Conservation (phyloP, 1,139 yeast genomes). For the Taphrina wiesneri region DNA sequence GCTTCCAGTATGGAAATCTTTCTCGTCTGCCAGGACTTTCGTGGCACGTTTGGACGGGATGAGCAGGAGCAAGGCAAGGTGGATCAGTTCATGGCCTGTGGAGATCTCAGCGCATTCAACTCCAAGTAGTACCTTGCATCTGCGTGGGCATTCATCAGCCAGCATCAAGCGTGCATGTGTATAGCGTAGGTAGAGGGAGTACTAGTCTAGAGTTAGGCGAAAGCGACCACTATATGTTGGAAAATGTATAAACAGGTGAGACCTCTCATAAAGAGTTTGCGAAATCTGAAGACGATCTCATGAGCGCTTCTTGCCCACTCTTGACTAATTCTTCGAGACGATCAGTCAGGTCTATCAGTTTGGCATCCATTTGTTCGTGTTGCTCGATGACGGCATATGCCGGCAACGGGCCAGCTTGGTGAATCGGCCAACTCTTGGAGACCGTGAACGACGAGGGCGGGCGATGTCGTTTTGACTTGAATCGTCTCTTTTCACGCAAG, state of each 20-base stretch:
- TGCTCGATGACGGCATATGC: neutral
- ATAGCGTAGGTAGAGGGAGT: too few species aligned
- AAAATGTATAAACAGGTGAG: neutral
- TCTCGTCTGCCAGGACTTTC: constrained; percentile 84
- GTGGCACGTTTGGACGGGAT: constrained; percentile 36
- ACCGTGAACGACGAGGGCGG: neutral
- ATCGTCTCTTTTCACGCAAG: neutral
- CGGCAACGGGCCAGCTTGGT: neutral
- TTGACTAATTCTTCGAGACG: constrained; percentile 3
- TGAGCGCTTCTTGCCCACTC: constrained; percentile 8
- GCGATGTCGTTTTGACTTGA: neutral
- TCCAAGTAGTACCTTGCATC: neutral
- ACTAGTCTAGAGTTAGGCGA: too few species aligned
- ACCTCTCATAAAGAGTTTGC: neutral
- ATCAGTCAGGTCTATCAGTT: neutral
- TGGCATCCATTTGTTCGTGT: neutral
- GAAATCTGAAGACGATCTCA: neutral
- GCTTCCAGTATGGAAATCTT: constrained; percentile 93
- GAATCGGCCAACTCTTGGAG: neutral
- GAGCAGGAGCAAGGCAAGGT: neutral
- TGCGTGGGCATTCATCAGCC: neutral
- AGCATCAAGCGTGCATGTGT: neutral
- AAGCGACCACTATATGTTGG: too few species aligned
- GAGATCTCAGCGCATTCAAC: constrained; percentile 9
- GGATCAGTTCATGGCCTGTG: constrained; percentile 1